Percentiles rank a stretch among this genome's conserved stretches.
These are phyloP conservation scores for Penicillium antarcticum DNA, from an alignment of 495 filamentous ascomycete genomes.

Conservation along the genomic window DNA sequence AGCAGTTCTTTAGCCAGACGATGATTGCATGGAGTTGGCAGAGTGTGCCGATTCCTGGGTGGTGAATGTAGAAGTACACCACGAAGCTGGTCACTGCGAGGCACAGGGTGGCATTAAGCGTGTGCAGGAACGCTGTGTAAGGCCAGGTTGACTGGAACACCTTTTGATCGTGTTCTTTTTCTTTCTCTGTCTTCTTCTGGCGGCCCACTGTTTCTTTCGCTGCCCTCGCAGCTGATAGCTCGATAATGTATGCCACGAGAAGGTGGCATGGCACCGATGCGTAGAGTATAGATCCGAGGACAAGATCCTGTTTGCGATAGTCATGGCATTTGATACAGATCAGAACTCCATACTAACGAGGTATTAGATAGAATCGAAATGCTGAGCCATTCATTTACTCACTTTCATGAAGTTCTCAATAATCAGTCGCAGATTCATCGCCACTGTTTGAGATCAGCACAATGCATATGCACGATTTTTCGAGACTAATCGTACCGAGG, in stretches of 20 bases:
- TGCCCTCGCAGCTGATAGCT: constrained; percentile 71
- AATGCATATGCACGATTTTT: background rate
- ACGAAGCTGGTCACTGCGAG: constrained; percentile 75
- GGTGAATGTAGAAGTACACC: constrained; percentile 86
- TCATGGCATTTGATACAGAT: constrained; percentile 91
- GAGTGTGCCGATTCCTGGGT: constrained; percentile 88
- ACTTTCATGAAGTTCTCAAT: constrained; percentile 98
- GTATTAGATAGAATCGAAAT: constrained; percentile 1
- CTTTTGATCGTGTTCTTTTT: constrained; percentile 44
- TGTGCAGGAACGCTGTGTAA: constrained; percentile 71
- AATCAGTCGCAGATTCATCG: constrained; percentile 86
- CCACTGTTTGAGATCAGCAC: constrained; percentile 53
- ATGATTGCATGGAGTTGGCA: constrained; percentile 91
- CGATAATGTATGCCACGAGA: constrained; percentile 83
- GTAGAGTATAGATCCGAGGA: constrained; percentile 72
- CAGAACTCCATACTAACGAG: constrained; percentile 77
- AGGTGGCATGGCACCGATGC: constrained; percentile 85
- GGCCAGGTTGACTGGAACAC: constrained; percentile 72
- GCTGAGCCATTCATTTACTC: constrained; percentile 7
- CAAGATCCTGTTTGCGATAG: constrained; percentile 73
- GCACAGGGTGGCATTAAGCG: constrained; percentile 77
- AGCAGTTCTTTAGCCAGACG: constrained; percentile 92
- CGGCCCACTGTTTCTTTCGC: constrained; percentile 64
- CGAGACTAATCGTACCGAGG: constrained; percentile 53
- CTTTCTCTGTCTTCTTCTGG: constrained; percentile 58